Base-by-base conservation (phyloP, 2,329 filamentous ascomycete species). In the Pezicula carpinea region DNA sequence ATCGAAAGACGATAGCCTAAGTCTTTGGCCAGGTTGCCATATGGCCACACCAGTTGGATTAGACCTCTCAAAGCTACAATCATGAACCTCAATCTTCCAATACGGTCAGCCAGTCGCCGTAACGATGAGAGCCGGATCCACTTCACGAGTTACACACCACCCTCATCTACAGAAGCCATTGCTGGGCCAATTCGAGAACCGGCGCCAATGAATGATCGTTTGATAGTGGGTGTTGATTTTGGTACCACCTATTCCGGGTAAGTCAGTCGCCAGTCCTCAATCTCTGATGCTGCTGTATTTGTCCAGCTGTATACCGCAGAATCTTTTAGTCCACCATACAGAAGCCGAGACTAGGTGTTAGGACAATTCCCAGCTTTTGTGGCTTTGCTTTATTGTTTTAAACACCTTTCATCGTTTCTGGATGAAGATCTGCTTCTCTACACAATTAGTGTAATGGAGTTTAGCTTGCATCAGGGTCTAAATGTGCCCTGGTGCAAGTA, bases 161-260 rank as follows among this genome's bases (percentile, higher is more conserved):
- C 73, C 21, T 76, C 77, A 31, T 77, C 77, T 17, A 76, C 79
- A 1, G 80, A 83, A 61, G 79, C 80, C 39, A 81, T 83, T 65
- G 77, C 80, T 60, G 79, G 78, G 3, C 79, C 79, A 13, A 70
- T 80, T 21, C 67, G 73, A 57, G 77, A 80, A 56, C 69, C 74
- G 47, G 66, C 72, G 23, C 69, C 75, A 10, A 62, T 74, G 39
- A 75, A 69, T 53, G 85, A 89, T 61, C 75, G 83, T 46, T 67
- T 89, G 55, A 86, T 90, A 56, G 85, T 91, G 29, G 87, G 86
- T 6, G 80, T 91, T 6, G 87, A 91, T 64, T 91, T 91, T 69
- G 87, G 87, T 13, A 91, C 87, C n/a, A 91, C 87, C 2, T 91
- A 88, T 62, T 88, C 83, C 36, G 86, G 85, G 80, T 85, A 67